Conservation (phyloP, 2,329 filamentous ascomycete species). For the Penicillium sp. region DNA sequence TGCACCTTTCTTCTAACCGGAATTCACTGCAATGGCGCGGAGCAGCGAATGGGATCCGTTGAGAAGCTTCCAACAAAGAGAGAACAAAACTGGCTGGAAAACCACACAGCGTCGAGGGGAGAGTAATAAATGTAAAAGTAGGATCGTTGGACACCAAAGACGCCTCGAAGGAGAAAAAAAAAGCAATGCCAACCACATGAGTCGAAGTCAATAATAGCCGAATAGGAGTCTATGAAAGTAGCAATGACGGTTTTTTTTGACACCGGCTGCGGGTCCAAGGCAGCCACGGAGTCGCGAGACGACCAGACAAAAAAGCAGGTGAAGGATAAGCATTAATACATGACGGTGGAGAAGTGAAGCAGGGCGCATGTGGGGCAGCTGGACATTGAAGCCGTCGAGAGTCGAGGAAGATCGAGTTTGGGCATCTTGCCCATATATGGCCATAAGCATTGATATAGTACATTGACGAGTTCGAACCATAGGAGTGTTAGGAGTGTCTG, state of each 20-base stretch:
- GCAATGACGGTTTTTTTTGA: constrained; percentile 3
- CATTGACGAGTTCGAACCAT: constrained; percentile 29
- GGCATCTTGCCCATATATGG: constrained; percentile 32
- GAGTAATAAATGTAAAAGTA: constrained; percentile 23
- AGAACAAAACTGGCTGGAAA: constrained; percentile 9
- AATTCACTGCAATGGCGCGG: background rate
- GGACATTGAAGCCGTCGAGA: constrained; percentile 19
- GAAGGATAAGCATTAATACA: constrained; percentile 21
- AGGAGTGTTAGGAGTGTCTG: constrained; percentile 20
- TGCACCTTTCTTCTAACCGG: constrained; percentile 3
- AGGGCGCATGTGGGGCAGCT: constrained; percentile 8
- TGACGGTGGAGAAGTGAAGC: constrained; percentile 16
- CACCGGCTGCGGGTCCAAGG: background rate
- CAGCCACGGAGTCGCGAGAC: constrained; percentile 5
- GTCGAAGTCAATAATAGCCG: constrained; percentile 12
- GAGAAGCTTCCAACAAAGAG: no score
- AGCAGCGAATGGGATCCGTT: no score
- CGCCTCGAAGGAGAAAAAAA: constrained; percentile 11
- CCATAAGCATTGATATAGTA: constrained; percentile 38
- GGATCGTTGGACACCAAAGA: constrained; percentile 16
- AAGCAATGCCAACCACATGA: constrained; percentile 21
- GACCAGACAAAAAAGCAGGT: constrained; percentile 6
- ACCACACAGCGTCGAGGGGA: constrained; percentile 25
- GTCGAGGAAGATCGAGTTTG: constrained; percentile 23
- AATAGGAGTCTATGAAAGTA: constrained; percentile 17